Conservation (phyloP, 257 asterid genomes). For the Scutellaria minor region DNA sequence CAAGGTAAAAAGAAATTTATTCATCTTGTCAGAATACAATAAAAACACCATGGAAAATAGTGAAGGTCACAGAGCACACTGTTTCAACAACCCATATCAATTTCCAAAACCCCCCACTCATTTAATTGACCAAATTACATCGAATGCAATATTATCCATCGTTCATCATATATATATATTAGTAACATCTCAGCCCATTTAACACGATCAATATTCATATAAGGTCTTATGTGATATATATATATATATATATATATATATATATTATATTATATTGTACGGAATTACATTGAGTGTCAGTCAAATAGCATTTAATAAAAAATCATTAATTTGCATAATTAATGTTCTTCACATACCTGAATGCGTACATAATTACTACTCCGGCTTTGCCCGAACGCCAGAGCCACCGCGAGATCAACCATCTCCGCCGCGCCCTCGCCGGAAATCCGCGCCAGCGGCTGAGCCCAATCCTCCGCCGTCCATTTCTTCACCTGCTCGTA, state of each 20-base stretch:
- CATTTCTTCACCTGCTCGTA: slow-evolving; percentile 67
- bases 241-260: no score
- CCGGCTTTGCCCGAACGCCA: slow-evolving; percentile 67
- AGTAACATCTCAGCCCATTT: no score
- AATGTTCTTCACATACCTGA: slow-evolving; percentile 48
- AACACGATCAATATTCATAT: no score
- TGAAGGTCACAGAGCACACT: slow-evolving; percentile 28
- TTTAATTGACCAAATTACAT: neutral
- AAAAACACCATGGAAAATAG: slow-evolving; percentile 25
- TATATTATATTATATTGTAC: no score
- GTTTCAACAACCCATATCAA: slow-evolving; percentile 31
- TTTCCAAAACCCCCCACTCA: slow-evolving; percentile 22
- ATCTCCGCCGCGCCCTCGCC: slow-evolving; percentile 72
- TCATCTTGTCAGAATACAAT: slow-evolving; percentile 5
- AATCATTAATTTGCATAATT: slow-evolving; percentile 15
- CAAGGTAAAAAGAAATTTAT: neutral
- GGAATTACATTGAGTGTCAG: no score
- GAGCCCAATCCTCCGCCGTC: slow-evolving; percentile 74
- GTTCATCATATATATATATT: no score
- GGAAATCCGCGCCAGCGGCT: slow-evolving; percentile 71
- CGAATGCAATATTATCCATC: neutral
- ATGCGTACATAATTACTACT: slow-evolving; percentile 63
- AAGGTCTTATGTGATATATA: no score
- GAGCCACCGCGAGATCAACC: slow-evolving; percentile 76
- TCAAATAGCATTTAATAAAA: slow-evolving; percentile 24